Conservation (phyloP, 2,329 filamentous ascomycete genomes). For the Monosporascus sp. region DNA sequence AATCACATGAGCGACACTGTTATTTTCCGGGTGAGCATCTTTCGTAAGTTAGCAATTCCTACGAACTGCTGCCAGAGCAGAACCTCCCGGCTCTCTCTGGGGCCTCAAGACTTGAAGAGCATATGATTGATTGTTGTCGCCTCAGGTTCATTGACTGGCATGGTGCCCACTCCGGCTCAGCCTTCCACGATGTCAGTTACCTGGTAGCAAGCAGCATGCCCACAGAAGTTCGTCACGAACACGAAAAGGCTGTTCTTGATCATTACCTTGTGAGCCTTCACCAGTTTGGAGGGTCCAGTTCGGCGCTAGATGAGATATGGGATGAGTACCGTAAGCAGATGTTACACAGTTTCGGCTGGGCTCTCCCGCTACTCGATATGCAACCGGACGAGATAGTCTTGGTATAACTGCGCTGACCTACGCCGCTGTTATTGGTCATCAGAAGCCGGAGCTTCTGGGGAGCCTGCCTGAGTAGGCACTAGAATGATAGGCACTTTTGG, state of each 20-base stretch:
- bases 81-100: too few relatives aligned
- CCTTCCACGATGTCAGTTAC: slow-evolving; percentile 28
- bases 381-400: slow-evolving; percentile 22
- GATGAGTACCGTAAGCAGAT: slow-evolving; percentile 24
- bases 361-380: slow-evolving; percentile 22
- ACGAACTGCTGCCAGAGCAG: too few relatives aligned
- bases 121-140: too few relatives aligned
- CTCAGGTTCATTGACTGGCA: slow-evolving; percentile 29
- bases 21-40: slow-evolving; percentile 12
- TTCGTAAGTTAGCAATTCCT: too few relatives aligned
- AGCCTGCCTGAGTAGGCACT: too few relatives aligned
- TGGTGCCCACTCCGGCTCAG: slow-evolving; percentile 21
- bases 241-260: slow-evolving; percentile 23
- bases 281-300: slow-evolving; percentile 10
- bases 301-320: slow-evolving; percentile 20
- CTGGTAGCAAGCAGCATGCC: slow-evolving; percentile 22
- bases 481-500: too few relatives aligned
- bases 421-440: slow-evolving; percentile 24
- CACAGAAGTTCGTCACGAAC: slow-evolving; percentile 21
- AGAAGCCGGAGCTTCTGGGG: slow-evolving; percentile 21
- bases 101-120: too few relatives aligned
- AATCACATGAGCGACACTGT: slow-evolving; percentile 25
- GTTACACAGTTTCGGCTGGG: slow-evolving; percentile 24
- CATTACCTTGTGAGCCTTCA: slow-evolving; percentile 21
- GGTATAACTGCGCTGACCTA: slow-evolving; percentile 21